Evolutionary conservation across 257 asterid genomes (phyloP), one percentile per base, ranked within the genome.

Genomic region (Cruciata laevipes): DNA sequence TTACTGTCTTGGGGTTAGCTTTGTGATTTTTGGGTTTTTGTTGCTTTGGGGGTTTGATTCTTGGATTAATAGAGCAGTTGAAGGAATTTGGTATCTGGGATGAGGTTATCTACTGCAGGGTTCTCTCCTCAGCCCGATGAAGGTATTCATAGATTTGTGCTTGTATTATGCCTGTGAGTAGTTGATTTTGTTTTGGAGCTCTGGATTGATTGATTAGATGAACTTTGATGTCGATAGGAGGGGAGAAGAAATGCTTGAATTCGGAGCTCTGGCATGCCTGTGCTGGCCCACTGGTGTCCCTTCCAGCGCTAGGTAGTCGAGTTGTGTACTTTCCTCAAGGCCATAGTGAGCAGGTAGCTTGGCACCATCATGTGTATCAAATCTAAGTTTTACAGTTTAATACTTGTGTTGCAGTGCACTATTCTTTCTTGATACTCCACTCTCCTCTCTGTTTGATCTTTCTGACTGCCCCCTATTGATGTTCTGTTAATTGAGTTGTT

Each of bases 191-290:
- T 13, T 38, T 24, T 24, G 47, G 25, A 61, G 9, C 62, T 7
- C 63, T 40, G 30, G 24, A 61, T 25, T 63, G 64, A 24, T 40
- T 58, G 55, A 37, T 67, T 56, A 3, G 64, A 30, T 53, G 30
- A 56, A 51, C 6, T 13, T 27, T 30, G 55, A 47, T 61, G 4
- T 38, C 30, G 75, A 57, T 58, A 47, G 67, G 69, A 84, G 98
- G 89, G 71, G 96, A 85, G 82, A 89, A 86, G 82, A 88, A 89
- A 80, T 86, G 95, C 91, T 83, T 91, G 86, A 91, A 91, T 77
- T 86, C 98, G 20, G 96, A 91, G 89, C 86, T 91, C 38, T 91
- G 98, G 98, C 98, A 91, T 72, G 98, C 96, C 0, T 91, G 98
- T 65, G 98, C 98, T 8, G 98, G 98, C 42, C 98, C 98, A 4